Base-by-base conservation (phyloP, 2,329 filamentous ascomycete species). In the Fusarium verticillioides region DNA sequence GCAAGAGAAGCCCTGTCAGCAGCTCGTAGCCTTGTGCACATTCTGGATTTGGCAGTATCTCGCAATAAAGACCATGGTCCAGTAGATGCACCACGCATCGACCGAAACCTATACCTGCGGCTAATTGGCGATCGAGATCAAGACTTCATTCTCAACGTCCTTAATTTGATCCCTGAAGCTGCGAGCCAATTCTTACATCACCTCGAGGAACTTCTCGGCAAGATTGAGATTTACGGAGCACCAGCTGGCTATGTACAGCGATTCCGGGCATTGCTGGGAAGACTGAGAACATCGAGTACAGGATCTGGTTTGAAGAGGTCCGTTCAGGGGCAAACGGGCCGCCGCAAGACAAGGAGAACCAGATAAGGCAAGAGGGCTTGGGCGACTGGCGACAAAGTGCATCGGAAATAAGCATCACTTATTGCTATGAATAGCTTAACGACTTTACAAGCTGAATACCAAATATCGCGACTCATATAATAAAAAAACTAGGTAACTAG, bases 81-180 rank as follows among this genome's bases (percentile, higher is more conserved):
- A 2, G 76, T 77, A 6, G 61, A 73, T 3, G 75, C 71, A 4
- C 78, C 78, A 2, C 60, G 70, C 2, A 47, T 54, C 57, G 82
- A 85, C 37, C 81, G 83, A 9, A 87, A 87, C 66, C 81, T 89
- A 13, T 89, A 87, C 78, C 76, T 81, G 46, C 80, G 82, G 21
- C 83, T 89, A 32, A 80, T 89, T 2, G 86, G 87, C 13, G 83
- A 84, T 46, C 75, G 75, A 12, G 83, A 85, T 57, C 72, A 75
- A 9, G 80, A 81, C 72, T 89, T 89, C 69, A 80, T 87, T 43
- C 75, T 88, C 39, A 83, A 81, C 40, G 81, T 84, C 12, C 81
- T 90, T 8, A 78, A 77, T 21, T 77, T 83, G 28, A 79, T 87
- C 4, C 85, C 83, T 4, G 84, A 86, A 50, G 82, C 82, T 16